Percentiles rank a stretch among this genome's conserved stretches.
Evolutionary conservation across 768 basidiomycete genomes (phyloP).

Genomic region (Boletus tylopilopsis): DNA sequence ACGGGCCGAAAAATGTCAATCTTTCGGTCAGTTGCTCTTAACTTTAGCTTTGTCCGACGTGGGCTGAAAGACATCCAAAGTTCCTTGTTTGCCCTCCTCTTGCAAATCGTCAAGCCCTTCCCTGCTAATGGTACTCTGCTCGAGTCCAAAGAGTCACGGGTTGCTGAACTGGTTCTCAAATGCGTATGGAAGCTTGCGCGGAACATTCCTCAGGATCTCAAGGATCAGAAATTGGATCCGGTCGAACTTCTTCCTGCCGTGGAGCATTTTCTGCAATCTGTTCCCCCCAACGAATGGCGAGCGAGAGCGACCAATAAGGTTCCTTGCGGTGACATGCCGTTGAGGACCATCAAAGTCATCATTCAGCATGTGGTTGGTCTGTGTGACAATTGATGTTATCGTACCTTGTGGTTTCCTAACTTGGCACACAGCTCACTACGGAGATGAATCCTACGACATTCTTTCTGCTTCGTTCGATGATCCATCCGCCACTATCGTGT

Average conservation of each 20-base stretch:
- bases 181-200: slow-evolving; percentile 98
- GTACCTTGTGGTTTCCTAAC: slow-evolving; percentile 17
- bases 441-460: slow-evolving; percentile 87
- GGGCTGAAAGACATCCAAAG: slow-evolving; percentile 13
- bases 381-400: slow-evolving; percentile 31
- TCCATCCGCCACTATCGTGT: slow-evolving; percentile 95
- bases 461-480: slow-evolving; percentile 90
- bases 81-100: slow-evolving; percentile 72
- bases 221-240: slow-evolving; percentile 74
- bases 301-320: slow-evolving; percentile 86
- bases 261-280: slow-evolving; percentile 89
- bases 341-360: slow-evolving; percentile 96
- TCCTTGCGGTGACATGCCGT: slow-evolving; percentile 96
- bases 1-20: slow-evolving; percentile 87
- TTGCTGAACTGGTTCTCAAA: slow-evolving; percentile 90
- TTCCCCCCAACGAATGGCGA: slow-evolving; percentile 96
- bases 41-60: neutral
- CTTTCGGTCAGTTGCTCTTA: slow-evolving; percentile 61
- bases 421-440: slow-evolving; percentile 61
- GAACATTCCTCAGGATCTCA: slow-evolving; percentile 89
- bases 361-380: slow-evolving; percentile 94
- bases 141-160: slow-evolving; percentile 80
- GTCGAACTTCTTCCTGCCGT: slow-evolving; percentile 88
- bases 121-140: slow-evolving; percentile 64
- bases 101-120: slow-evolving; percentile 83